Evolutionary conservation across 2,329 filamentous ascomycete species (phyloP).

Genomic region (Davidsoniella eucalypti): DNA sequence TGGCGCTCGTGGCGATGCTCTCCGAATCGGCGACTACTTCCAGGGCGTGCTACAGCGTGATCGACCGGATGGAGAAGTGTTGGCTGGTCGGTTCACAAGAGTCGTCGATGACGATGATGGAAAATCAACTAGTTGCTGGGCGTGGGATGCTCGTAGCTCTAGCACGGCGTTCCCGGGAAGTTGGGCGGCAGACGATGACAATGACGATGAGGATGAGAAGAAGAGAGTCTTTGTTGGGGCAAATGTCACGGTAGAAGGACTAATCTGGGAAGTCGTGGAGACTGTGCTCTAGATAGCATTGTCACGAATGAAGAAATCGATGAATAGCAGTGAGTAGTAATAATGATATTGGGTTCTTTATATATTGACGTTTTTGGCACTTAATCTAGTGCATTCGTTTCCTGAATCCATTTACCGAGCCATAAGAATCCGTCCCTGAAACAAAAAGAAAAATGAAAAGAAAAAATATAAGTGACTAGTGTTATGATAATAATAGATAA

Average conservation of each 20-base stretch:
- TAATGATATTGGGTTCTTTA: too few species aligned
- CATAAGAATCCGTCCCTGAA: too few species aligned
- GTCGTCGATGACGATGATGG: not conserved
- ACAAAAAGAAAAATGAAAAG: not conserved
- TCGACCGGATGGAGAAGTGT: not conserved
- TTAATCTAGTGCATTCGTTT: too few species aligned
- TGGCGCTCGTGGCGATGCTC: not conserved
- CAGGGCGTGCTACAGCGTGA: slow-evolving; percentile 5
- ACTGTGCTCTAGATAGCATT: not conserved
- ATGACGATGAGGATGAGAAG: not conserved
- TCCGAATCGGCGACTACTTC: slow-evolving; percentile 4
- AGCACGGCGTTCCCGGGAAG: not conserved
- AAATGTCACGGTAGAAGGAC: not conserved
- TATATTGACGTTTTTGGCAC: not conserved
- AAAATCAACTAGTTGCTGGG: not conserved
- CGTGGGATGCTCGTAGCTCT: slow-evolving; percentile 3
- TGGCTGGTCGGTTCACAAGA: not conserved
- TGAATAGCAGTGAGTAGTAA: too few species aligned
- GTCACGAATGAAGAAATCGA: not conserved
- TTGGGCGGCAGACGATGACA: slow-evolving; percentile 1
- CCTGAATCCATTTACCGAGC: too few species aligned
- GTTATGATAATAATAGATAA: too few species aligned
- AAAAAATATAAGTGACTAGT: not conserved
- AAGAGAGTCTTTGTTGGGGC: not conserved
- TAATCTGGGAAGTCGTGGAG: slow-evolving; percentile 6